These are phyloP conservation scores for Voacanga thouarsii DNA, from an alignment of 257 asterid genomes.

Conservation along the genomic window DNA sequence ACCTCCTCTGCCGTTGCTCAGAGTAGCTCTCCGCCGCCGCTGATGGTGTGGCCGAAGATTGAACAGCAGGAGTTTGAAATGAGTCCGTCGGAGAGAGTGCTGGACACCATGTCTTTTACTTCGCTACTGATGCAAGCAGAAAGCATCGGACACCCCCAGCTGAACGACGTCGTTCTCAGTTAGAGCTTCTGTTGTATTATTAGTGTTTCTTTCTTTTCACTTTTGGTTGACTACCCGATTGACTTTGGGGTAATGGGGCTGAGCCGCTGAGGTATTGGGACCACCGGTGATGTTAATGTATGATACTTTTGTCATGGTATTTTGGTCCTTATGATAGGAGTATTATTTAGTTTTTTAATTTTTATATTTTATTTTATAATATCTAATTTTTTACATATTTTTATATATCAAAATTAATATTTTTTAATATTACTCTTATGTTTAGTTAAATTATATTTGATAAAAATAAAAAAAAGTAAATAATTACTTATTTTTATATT, in stretches of 20 bases:
- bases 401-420: too few relatives aligned
- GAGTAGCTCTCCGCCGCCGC: slow-evolving; percentile 3
- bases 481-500: too few relatives aligned
- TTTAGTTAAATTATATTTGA: too few relatives aligned
- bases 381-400: too few relatives aligned
- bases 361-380: too few relatives aligned
- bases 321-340: background rate
- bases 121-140: slow-evolving; percentile 24
- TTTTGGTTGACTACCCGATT: background rate
- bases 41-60: slow-evolving; percentile 7
- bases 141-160: slow-evolving; percentile 1
- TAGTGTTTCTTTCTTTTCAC: background rate
- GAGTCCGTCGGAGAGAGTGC: slow-evolving; percentile 3
- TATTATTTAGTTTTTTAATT: too few relatives aligned
- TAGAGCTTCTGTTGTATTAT: background rate
- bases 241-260: background rate
- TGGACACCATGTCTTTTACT: slow-evolving; percentile 26
- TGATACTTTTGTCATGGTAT: background rate
- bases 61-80: slow-evolving; percentile 10
- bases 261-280: background rate
- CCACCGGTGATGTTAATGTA: background rate
- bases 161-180: slow-evolving; percentile 17
- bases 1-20: background rate
- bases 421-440: too few relatives aligned
- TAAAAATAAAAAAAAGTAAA: too few relatives aligned